phyloP scores from a whole-genome alignment of 1,139 yeast species.

The Yamadazyma triangularis region DNA sequence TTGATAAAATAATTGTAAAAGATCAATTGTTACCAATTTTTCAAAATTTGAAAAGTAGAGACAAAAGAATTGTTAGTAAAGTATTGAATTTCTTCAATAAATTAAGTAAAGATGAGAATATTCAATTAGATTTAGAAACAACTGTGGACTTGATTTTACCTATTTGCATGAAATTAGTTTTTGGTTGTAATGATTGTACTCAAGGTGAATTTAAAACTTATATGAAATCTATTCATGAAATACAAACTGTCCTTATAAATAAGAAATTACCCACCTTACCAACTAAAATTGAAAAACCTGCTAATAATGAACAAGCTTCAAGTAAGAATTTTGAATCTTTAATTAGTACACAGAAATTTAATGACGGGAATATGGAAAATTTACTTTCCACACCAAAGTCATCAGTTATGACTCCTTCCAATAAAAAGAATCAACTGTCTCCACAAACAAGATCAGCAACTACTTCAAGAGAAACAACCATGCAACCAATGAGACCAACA shows the following conservation, averaged over 20 bases:
- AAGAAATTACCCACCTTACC: slow-evolving; percentile 28
- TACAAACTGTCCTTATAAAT: slow-evolving; percentile 25
- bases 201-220: slow-evolving; percentile 31
- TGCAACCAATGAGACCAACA: too few relatives aligned
- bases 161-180: slow-evolving; percentile 34
- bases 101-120: slow-evolving; percentile 35
- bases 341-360: slow-evolving; percentile 30
- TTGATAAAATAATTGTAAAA: slow-evolving; percentile 67
- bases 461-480: too few relatives aligned
- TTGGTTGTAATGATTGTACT: slow-evolving; percentile 40
- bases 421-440: too few relatives aligned
- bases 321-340: slow-evolving; percentile 25
- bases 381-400: slow-evolving; percentile 21
- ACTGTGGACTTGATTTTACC: slow-evolving; percentile 35
- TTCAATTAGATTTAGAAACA: slow-evolving; percentile 32
- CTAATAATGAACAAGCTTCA: slow-evolving; percentile 1
- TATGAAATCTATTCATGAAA: slow-evolving; percentile 21
- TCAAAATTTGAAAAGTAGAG: slow-evolving; percentile 71
- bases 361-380: slow-evolving; percentile 23
- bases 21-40: slow-evolving; percentile 79
- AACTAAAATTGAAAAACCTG: slow-evolving; percentile 8
- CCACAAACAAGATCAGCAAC: too few relatives aligned
- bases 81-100: slow-evolving; percentile 51
- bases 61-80: slow-evolving; percentile 57
- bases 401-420: too few relatives aligned